Evolutionary conservation across 805 yeast genomes (phyloP), one percentile per base, ranked within the genome.

Genomic region (Metahyphopichia silvanorum): DNA sequence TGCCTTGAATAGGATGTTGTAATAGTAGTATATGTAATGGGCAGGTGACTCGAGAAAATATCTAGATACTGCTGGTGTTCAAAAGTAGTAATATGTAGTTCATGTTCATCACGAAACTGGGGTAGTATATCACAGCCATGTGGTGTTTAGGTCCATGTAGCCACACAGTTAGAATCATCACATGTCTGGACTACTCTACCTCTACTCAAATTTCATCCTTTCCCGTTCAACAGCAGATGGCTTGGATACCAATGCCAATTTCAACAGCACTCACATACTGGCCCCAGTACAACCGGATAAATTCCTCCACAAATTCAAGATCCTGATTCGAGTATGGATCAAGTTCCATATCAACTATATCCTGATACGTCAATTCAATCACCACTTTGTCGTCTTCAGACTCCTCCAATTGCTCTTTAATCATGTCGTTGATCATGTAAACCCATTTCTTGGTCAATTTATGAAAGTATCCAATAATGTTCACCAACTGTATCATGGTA

Each of bases 241-340:
- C 51, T n/a, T 39, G 42, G 17, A 60, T 23, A 11, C 67, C 67
- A 20, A 55, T 40, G 9, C 69, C 66, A 12, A 63, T 44, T 16
- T 54, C 61, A 7, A 62, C 67, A 12, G 40, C 43, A 7, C 50
- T 57, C 3, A 55, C 50, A 16, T 36, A 35, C 18, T 40, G 31
- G 11, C 52, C 56, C 66, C 66, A 63, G 46, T 66, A 63, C 16
- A 47, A 31, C 30, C 50, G 33, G 5, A 63, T 59, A 46, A 66
- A 60, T 20, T 55, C 58, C 31, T 52, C 49, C 26, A 63, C 55
- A 43, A 66, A 66, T 7, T 51, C 53, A 25, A 57, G 35, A 41
- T 66, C 72, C 26, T 52, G 55, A 22, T 47, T 49, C n/a, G 61
- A 55, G 40, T 65, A 63, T 9, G 70, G 70, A 42, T 66, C 71